Conservation (phyloP, 768 basidiomycete genomes). For the Peribolospora baueri region DNA sequence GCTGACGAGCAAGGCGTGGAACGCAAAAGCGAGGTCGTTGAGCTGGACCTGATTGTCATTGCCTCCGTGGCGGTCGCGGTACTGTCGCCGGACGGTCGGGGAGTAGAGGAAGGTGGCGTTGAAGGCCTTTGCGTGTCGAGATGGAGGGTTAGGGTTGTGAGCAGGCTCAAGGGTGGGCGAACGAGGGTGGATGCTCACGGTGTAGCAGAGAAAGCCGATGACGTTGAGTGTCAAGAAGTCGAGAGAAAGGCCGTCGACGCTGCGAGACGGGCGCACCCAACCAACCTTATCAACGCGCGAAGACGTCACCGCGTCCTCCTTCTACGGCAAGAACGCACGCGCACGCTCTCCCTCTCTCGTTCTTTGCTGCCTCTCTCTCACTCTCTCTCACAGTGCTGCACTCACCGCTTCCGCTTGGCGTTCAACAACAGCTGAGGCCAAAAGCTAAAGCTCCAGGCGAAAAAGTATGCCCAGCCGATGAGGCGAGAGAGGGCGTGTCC, state of each 20-base stretch:
- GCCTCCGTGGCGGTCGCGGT: slow-evolving; percentile 19
- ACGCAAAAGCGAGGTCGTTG: slow-evolving; percentile 23
- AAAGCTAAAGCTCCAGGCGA: slow-evolving; percentile 17
- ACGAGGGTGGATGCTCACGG: not conserved
- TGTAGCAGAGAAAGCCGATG: slow-evolving; percentile 19
- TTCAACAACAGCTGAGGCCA: slow-evolving; percentile 23
- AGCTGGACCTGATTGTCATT: slow-evolving; percentile 18
- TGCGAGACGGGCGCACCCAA: not conserved
- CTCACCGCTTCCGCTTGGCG: slow-evolving; percentile 18
- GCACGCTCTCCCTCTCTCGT: too few relatives aligned
- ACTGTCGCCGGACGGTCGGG: slow-evolving; percentile 18
- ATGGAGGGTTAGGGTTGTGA: not conserved
- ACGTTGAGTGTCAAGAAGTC: slow-evolving; percentile 24
- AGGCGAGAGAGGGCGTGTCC: slow-evolving; percentile 7
- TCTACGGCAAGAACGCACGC: too few relatives aligned
- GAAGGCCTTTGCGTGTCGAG: slow-evolving; percentile 14
- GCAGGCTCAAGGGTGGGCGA: not conserved
- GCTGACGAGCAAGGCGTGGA: slow-evolving; percentile 14
- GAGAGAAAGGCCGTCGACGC: slow-evolving; percentile 19
- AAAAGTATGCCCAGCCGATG: slow-evolving; percentile 12
- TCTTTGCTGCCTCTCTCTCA: not conserved
- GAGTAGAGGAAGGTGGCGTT: slow-evolving; percentile 17
- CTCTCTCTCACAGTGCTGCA: not conserved
- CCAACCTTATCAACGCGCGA: not conserved
- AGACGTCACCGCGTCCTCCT: too few relatives aligned